A percentile compares a stretch with the other conserved stretches of the same genome.
These are phyloP conservation scores for Pseudogymnoascus sp. DNA, from an alignment of 2,329 filamentous ascomycete species.

Conservation along the genomic window DNA sequence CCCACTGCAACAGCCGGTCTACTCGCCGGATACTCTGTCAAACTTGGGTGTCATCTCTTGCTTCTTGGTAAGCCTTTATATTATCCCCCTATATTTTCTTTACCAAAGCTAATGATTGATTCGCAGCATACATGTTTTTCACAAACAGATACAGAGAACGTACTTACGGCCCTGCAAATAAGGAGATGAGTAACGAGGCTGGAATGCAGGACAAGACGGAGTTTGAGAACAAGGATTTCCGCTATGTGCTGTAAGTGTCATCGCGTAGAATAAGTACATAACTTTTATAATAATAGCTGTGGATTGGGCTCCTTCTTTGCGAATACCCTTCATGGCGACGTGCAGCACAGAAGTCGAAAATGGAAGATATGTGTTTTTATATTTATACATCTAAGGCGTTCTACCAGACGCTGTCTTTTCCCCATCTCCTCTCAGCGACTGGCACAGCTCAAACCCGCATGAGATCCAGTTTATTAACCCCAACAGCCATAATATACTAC, in stretches of 20 bases:
- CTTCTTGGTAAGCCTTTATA: constrained; percentile 25
- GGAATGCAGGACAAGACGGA: constrained; percentile 35
- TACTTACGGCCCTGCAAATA: constrained; percentile 29
- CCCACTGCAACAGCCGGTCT: constrained; percentile 31
- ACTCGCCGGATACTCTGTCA: constrained; percentile 32
- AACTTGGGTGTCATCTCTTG: constrained; percentile 29
- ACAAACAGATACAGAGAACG: constrained; percentile 28
- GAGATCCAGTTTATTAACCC: not conserved
- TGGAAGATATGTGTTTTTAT: not conserved
- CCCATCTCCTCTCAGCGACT: not conserved
- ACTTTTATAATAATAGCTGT: not conserved
- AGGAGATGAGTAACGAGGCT: constrained; percentile 29
- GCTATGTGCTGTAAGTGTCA: constrained; percentile 29
- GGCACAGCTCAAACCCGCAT: not conserved
- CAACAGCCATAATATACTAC: not conserved
- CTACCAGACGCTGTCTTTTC: not conserved
- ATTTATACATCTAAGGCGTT: not conserved
- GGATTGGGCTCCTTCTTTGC: not conserved
- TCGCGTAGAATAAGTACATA: not conserved
- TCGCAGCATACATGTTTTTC: constrained; percentile 30
- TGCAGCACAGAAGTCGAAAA: not conserved
- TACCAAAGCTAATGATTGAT: not conserved
- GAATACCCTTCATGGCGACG: not conserved
- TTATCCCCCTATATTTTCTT: not conserved
- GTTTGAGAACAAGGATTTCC: constrained; percentile 36